These are phyloP conservation scores for Lolium rigidum DNA, from an alignment of 176 grass and related monocot species.

Conservation along the genomic window DNA sequence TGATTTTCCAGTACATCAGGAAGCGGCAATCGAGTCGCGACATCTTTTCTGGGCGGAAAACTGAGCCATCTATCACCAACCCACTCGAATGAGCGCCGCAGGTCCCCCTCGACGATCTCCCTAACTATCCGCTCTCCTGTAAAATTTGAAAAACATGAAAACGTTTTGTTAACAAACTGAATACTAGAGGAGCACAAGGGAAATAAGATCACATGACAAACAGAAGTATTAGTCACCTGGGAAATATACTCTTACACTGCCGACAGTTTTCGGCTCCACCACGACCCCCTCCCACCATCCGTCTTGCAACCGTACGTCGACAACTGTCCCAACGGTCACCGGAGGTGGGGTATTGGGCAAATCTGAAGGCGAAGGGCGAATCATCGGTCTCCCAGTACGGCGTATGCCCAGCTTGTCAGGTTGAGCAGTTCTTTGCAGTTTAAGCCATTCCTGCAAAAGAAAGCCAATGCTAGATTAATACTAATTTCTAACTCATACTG, in stretches of 20 bases:
- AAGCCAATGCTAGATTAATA: background rate
- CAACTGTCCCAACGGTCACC: constrained; percentile 41
- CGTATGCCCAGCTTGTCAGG: constrained; percentile 51
- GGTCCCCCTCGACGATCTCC: constrained; percentile 19
- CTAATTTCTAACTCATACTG: background rate
- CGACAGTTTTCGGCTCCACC: constrained; percentile 27
- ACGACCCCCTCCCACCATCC: constrained; percentile 86
- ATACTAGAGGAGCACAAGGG: background rate
- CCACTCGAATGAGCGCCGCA: constrained; percentile 69
- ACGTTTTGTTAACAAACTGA: background rate
- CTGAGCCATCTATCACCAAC: constrained; percentile 46
- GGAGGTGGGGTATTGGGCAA: background rate
- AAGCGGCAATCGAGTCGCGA: constrained; percentile 21
- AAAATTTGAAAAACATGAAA: background rate
- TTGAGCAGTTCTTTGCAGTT: constrained; percentile 28
- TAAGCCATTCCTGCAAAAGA: constrained; percentile 66
- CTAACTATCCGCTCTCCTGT: constrained; percentile 54
- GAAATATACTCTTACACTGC: constrained; percentile 51
- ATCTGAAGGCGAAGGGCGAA: constrained; percentile 44
- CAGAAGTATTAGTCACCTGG: constrained; percentile 51
- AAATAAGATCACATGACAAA: background rate
- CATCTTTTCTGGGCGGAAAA: constrained; percentile 48
- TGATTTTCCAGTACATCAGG: background rate
- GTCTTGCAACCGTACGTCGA: constrained; percentile 57
- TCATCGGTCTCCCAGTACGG: constrained; percentile 47